Evolutionary conservation across 106 monocot genomes (phyloP).

Genomic region (Platanthera guangdongensis): DNA sequence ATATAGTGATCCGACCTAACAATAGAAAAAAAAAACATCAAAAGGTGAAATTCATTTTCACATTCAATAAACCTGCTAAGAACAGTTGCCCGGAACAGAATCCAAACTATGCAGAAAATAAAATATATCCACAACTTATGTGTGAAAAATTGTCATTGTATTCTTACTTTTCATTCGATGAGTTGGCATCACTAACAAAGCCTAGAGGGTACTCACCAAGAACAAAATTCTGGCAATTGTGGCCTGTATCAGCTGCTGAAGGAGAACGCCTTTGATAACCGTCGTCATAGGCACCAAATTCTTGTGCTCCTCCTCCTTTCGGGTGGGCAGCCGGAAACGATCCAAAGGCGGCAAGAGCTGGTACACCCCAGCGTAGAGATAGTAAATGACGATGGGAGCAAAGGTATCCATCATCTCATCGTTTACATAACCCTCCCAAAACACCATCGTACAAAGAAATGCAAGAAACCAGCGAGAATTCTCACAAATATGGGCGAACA

Average conservation of each 20-base stretch:
- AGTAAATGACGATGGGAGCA: conserved; percentile 66
- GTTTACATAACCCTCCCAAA: conserved; percentile 60
- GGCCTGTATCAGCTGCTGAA: conserved; percentile 66
- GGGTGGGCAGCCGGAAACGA: conserved; percentile 54
- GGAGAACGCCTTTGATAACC: conserved; percentile 61
- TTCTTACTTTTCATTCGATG: not conserved
- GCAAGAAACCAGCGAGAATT: not conserved
- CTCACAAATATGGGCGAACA: not conserved
- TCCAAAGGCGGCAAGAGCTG: conserved; percentile 53
- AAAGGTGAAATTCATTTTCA: too few relatives aligned
- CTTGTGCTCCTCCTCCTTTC: conserved; percentile 58
- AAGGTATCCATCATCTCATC: conserved; percentile 79
- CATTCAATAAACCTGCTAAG: too few relatives aligned
- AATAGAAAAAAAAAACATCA: too few relatives aligned
- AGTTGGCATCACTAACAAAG: not conserved
- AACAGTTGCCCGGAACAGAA: too few relatives aligned
- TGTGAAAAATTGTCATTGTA: too few relatives aligned
- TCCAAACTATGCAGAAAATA: too few relatives aligned
- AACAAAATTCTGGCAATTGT: conserved; percentile 50
- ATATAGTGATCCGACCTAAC: too few relatives aligned
- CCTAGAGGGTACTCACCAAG: conserved; percentile 31
- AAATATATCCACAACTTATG: too few relatives aligned
- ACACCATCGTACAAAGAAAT: conserved; percentile 29
- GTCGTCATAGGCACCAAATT: conserved; percentile 43
- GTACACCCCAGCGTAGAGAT: conserved; percentile 77